These are phyloP conservation scores for Aspergillus asperescens DNA, from an alignment of 495 filamentous ascomycete species.

Conservation along the genomic window DNA sequence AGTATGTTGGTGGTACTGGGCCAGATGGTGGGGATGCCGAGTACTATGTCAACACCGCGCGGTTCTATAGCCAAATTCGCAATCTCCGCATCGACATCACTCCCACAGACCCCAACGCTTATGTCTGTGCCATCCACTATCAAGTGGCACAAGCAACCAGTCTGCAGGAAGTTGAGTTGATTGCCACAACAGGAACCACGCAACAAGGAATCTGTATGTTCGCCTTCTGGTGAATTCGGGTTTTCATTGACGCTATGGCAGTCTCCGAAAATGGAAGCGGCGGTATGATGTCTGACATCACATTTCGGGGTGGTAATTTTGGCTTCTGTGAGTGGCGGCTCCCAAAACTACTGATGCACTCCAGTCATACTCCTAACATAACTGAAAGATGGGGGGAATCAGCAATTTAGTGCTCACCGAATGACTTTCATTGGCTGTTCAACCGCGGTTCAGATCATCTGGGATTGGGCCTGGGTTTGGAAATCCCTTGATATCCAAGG, in stretches of 20 bases:
- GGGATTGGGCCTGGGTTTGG: slow-evolving; percentile 15
- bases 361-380: neutral
- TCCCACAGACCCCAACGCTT: neutral
- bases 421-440: slow-evolving; percentile 10
- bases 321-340: neutral
- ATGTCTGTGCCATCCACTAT: slow-evolving; percentile 9
- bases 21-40: slow-evolving; percentile 6
- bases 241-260: neutral
- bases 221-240: neutral
- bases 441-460: slow-evolving; percentile 9
- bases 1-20: slow-evolving; percentile 9
- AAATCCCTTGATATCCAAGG: slow-evolving; percentile 4
- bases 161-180: slow-evolving; percentile 9
- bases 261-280: slow-evolving; percentile 11
- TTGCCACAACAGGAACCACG: neutral
- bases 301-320: slow-evolving; percentile 8
- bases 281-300: slow-evolving; percentile 12
- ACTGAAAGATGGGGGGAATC: slow-evolving; percentile 2
- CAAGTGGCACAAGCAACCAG: slow-evolving; percentile 12
- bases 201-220: slow-evolving; percentile 2
- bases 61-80: slow-evolving; percentile 10
- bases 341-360: too few relatives aligned
- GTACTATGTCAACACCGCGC: slow-evolving; percentile 13
- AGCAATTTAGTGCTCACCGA: slow-evolving; percentile 6
- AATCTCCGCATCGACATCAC: slow-evolving; percentile 12